Evolutionary conservation across 805 yeast species (phyloP), one percentile per base, ranked within the genome.

Genomic region (Millerozyma acaciae): DNA sequence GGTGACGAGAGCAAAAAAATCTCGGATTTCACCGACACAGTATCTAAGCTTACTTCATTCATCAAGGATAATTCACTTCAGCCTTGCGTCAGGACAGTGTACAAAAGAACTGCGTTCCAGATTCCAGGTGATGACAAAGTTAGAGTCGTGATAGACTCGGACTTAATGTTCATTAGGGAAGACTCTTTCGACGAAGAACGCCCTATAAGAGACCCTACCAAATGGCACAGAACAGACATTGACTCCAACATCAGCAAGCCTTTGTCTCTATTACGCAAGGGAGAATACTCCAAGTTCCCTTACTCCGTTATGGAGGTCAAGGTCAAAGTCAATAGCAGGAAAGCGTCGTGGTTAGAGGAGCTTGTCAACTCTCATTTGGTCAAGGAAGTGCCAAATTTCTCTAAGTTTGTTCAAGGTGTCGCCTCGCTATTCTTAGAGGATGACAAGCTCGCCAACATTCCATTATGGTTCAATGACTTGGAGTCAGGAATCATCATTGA

Each of bases 61-160:
- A 81, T 90, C 41, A 53, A 60, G 25, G 77, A 77, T 33, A 70
- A 79, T 46, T 73, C 77, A 39, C 69, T 90, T 43, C 84, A 86
- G 60, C 98, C 98, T 9, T 76, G 85, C 23, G 62, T 93, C 55
- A 79, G 97, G 64, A 76, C 96, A 8, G 76, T 81, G 22, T 87
- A 85, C 64, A 84, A 87, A 26, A 75, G 97, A 59, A 85, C 96
- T 5, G 97, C 97, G 2, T 90, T 93, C 69, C 97, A 90, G 68
- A 90, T 90, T 48, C 98, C 98, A 3, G 97, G 97, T 38, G 97
- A 93, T 56, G 94, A 89, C 56, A 76, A 90, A 51, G 82, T 89
- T 23, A 79, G 97, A 55, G 80, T 93, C 40, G 80, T 85, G 27
- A 85, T 90, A 43, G 97, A 90, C 61, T 82, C 94, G 10, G 93